Percentiles rank a stretch among this genome's conserved stretches.
phyloP scores from a whole-genome alignment of 2,329 filamentous ascomycete genomes.

The Penicillium rolfsii region DNA sequence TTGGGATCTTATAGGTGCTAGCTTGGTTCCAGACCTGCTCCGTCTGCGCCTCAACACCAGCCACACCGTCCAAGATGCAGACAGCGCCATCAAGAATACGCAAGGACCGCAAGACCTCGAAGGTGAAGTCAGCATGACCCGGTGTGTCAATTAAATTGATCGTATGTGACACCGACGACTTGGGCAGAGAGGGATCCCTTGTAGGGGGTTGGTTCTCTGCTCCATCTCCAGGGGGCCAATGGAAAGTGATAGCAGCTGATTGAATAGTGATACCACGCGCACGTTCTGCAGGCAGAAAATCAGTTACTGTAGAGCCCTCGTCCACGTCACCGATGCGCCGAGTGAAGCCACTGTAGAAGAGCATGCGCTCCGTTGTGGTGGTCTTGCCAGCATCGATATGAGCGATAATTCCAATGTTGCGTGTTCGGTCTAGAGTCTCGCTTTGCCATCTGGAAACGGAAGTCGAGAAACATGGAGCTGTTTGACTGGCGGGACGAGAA shows the following conservation, averaged over 20 bases:
- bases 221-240: conserved; percentile 70
- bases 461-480: conserved; percentile 36
- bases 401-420: conserved; percentile 98
- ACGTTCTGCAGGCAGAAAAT: conserved; percentile 91
- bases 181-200: conserved; percentile 48
- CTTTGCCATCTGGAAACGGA: conserved; percentile 27
- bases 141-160: conserved; percentile 96
- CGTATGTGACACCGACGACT: conserved; percentile 63
- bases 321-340: conserved; percentile 92
- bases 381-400: conserved; percentile 99
- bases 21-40: conserved; percentile 96
- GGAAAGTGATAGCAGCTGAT: conserved; percentile 92
- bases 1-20: conserved; percentile 79
- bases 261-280: conserved; percentile 96
- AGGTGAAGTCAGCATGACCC: conserved; percentile 95
- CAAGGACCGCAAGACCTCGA: conserved; percentile 89
- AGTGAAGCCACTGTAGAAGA: conserved; percentile 92
- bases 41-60: conserved; percentile 94
- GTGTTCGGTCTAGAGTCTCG: conserved; percentile 62
- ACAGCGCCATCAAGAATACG: conserved; percentile 86
- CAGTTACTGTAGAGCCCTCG: conserved; percentile 93
- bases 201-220: conserved; percentile 21
- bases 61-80: conserved; percentile 90
- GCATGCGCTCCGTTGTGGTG: conserved; percentile 97
- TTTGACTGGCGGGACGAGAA: conserved; percentile 8